Percentiles rank a stretch among this genome's conserved stretches.
Evolutionary conservation across 2,329 filamentous ascomycete genomes (phyloP).

Genomic region (Setomelanomma holmii): DNA sequence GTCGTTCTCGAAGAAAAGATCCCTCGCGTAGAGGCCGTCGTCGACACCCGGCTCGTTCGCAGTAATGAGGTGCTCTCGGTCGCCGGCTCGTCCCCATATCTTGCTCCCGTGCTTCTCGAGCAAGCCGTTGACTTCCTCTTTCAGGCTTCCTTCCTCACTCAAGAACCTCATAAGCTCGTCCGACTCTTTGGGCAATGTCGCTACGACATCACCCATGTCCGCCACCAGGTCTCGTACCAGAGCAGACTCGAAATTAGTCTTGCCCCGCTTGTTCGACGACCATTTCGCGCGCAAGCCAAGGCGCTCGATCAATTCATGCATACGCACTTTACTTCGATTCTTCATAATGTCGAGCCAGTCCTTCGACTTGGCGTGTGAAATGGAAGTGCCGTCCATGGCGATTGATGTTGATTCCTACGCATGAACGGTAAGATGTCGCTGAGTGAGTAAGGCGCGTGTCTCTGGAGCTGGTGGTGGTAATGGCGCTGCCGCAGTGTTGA

Average conservation of each 20-base stretch:
- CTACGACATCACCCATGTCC: constrained; percentile 43
- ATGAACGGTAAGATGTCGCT: constrained; percentile 10
- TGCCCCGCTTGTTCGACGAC: constrained; percentile 48
- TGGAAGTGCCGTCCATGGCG: constrained; percentile 33
- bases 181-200: constrained; percentile 41
- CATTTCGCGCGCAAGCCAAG: constrained; percentile 45
- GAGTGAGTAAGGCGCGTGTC: background rate
- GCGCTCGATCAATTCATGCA: constrained; percentile 47
- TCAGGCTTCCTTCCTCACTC: constrained; percentile 37
- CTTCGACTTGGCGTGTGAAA: constrained; percentile 40
- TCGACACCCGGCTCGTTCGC: constrained; percentile 43
- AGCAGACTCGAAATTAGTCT: constrained; percentile 46
- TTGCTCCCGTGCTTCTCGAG: constrained; percentile 41
- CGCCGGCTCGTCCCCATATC: constrained; percentile 40
- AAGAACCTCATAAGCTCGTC: constrained; percentile 40
- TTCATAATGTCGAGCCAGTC: constrained; percentile 49
- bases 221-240: constrained; percentile 43
- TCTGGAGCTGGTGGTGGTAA: background rate
- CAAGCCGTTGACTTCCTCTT: constrained; percentile 37
- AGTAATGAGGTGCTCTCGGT: constrained; percentile 42
- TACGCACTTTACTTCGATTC: constrained; percentile 43
- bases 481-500: background rate
- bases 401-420: constrained; percentile 8
- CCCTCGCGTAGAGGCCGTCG: constrained; percentile 38
- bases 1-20: constrained; percentile 42